Conservation (phyloP, 345 rosid genomes). For the Dimocarpus longan region DNA sequence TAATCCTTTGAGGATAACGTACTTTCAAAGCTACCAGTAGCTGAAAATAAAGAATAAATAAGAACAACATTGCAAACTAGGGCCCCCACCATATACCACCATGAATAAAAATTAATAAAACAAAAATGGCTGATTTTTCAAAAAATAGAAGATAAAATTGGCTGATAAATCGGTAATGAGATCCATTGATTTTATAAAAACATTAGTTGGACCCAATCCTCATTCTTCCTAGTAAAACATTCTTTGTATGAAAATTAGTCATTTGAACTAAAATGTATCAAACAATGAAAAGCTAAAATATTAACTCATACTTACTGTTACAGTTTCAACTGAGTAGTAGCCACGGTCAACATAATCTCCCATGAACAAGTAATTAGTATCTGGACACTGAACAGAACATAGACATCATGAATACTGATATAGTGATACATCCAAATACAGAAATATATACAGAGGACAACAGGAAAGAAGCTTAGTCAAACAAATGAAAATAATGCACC, state of each 20-base stretch:
- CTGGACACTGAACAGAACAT: slow-evolving; percentile 71
- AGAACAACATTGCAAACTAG: background rate
- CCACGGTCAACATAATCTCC: slow-evolving; percentile 98
- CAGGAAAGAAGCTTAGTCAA: background rate
- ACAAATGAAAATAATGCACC: background rate
- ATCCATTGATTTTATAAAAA: background rate
- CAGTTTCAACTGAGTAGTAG: slow-evolving; percentile 96
- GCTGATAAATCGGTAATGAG: background rate
- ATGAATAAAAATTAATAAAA: background rate
- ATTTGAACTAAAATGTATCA: background rate
- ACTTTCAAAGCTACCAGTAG: slow-evolving; percentile 88
- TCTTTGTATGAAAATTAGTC: background rate
- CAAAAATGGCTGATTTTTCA: no score
- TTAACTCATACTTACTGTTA: slow-evolving; percentile 57
- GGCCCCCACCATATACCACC: background rate
- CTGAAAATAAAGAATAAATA: slow-evolving; percentile 39
- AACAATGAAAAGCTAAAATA: background rate
- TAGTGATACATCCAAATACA: background rate
- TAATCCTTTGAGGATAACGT: slow-evolving; percentile 81
- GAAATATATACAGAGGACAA: background rate
- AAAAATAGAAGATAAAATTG: no score
- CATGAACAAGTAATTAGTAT: slow-evolving; percentile 93
- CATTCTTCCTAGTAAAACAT: background rate
- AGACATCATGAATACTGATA: background rate
- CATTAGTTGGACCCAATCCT: background rate